Base-by-base conservation (phyloP, 345 rosid species). In the Psidium guajava region DNA sequence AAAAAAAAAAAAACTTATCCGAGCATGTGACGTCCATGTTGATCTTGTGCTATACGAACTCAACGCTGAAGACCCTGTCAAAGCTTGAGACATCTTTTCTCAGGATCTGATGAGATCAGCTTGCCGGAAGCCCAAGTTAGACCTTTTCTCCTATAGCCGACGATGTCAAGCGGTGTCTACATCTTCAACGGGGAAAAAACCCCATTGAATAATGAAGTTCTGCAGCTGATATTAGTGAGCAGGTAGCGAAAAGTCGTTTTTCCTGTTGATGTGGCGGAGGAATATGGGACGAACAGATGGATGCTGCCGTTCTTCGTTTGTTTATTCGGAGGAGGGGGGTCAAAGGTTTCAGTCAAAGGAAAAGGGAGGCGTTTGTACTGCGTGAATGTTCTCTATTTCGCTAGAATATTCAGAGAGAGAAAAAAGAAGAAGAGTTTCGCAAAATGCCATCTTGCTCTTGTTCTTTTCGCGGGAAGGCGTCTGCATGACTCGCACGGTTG, bases 381-480 rank as follows among this genome's bases (percentile, higher is more conserved):
- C 25, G 7, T 69, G 80, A 18, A 36, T 9, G 44, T 36, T 69
- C 80, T 56, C 27, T 56, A n/a, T 69, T 36, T 69, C 47, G 36
- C 11, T 11, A 69, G 24, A 20, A 69, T 69, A 69, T 69, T 40
- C 47, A 36, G 14, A 69, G 24, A 69, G 14, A 14, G 80, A 36
- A 18, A 36, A 36, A 18, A 36, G 51, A 49, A 49, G 51, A 49
- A 49, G 20, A 32, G 77, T 36, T 69, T 32, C 13, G 52, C 47
- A 28, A 12, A 59, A 28, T 54, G 59, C 25, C 80, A 12, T 16
- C 83, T 56, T 57, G 27, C 15, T 18, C 50, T 58, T 81, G 82
- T 74, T 87, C 36, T 86, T 40, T 74, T 32, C 18, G 20, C 49
- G 24, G 82, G 57, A 1, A 8, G 85, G 87, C 88, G 86, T 91